Conservation (phyloP, 148 eudicot genomes). For the Silene latifolia region DNA sequence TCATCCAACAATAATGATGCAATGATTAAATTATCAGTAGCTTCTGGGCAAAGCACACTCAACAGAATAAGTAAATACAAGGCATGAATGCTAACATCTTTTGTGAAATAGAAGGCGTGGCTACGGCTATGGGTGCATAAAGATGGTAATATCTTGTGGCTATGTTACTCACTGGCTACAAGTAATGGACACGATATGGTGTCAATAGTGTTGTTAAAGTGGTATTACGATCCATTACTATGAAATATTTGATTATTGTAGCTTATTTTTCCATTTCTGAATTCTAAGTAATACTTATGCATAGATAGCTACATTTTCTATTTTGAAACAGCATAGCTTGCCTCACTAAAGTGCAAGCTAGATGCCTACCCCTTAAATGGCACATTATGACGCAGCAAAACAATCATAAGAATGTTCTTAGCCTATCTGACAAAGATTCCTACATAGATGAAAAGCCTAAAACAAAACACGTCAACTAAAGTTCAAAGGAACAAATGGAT, state of each 20-base stretch:
- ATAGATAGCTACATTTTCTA: not conserved
- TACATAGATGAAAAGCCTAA: not conserved
- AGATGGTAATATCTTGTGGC: not conserved
- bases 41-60: not conserved
- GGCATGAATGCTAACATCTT: not conserved
- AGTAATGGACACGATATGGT: too few species aligned
- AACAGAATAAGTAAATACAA: not conserved
- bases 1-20: slow-evolving; percentile 1
- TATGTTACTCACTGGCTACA: too few species aligned
- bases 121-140: not conserved
- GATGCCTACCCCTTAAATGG: not conserved
- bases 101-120: not conserved
- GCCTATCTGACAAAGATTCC: not conserved
- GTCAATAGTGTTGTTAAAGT: not conserved
- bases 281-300: not conserved
- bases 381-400: not conserved
- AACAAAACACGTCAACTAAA: not conserved
- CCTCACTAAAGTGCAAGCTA: not conserved
- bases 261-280: not conserved
- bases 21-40: not conserved
- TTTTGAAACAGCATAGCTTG: not conserved
- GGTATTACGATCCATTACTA: not conserved
- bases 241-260: not conserved
- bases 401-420: not conserved
- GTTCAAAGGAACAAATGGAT: not conserved